phyloP scores from a whole-genome alignment of 1,284 basidiomycete genomes.

The Trichosporon sp. region DNA sequence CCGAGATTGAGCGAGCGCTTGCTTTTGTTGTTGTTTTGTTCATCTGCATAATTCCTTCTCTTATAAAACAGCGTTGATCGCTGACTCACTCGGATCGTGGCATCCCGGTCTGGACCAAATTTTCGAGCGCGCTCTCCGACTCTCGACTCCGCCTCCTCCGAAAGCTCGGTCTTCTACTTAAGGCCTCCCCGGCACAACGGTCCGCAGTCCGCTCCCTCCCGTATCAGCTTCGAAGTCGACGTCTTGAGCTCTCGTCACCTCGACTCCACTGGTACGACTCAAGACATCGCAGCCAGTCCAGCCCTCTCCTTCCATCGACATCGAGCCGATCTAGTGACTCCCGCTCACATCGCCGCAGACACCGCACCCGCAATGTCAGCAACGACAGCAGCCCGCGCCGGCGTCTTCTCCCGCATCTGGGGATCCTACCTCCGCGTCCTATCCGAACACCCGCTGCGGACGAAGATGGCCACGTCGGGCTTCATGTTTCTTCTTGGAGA shows the following conservation, averaged over 20 bases:
- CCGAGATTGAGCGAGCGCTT: not conserved
- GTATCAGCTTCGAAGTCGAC: no score
- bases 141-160: no score
- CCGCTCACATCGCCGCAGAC: not conserved
- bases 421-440: conserved; percentile 10
- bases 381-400: not conserved
- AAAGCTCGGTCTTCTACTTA: no score
- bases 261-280: no score
- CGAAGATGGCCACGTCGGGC: conserved; percentile 20
- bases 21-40: not conserved
- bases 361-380: not conserved
- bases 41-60: not conserved
- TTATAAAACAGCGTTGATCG: no score
- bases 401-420: conserved; percentile 2
- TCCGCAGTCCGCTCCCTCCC: no score
- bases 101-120: no score
- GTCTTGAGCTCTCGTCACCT: no score
- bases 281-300: no score
- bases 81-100: no score
- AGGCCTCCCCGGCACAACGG: no score
- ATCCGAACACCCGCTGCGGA: conserved; percentile 11
- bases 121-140: no score
- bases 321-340: not conserved
- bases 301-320: not conserved
- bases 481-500: conserved; percentile 18